Base-by-base conservation (phyloP, 768 basidiomycete genomes). In the Austroboletus eburneus region DNA sequence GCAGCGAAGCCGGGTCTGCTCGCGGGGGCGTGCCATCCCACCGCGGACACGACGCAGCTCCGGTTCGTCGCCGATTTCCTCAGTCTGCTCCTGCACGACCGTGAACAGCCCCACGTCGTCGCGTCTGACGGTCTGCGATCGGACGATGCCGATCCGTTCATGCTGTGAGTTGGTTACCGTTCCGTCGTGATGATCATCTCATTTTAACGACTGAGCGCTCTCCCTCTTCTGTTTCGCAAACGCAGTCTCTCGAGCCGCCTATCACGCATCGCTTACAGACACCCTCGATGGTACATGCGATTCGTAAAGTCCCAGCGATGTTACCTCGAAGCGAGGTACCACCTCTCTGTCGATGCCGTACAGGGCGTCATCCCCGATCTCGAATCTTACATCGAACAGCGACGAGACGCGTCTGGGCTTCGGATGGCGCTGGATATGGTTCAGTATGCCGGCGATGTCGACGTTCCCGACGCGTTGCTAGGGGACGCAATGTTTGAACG, bases 1-100 rank as follows among this genome's bases (percentile, higher is more conserved):
- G 54, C 39, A 23, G 58, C 65, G 39, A 76, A 73, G 49, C 57
- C 69, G 5, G 81, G 80, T 1, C 64, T 86, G 20, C 69, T 83
- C 23, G 79, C 78, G 1, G 70, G 79, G 2, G 69, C 82, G 2
- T 81, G 80, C 55, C 77, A 78, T 53, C 83, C 84, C 8, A 72
- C 65, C 2, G 78, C 75, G 52, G 83, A 83, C 55, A 63, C 67
- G 8, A 65, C 79, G 1, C 83, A 85, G 58, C 64, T 86, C 20
- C 65, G 70, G 25, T 65, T 80, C 29, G 63, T 77, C 41, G 69
- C 73, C 25, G 78, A 83, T 49, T 72, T 82, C 38, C 55, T 77
- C 45, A 70, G 72, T 33, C 50, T 77, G 42, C 44, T 79, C 37
- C 51, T 74, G 18, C 57, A 71, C 46, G 65, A 68, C 48, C 65